A percentile compares a stretch with the other conserved stretches of the same genome.
These are phyloP conservation scores for Hygrocybe coccinea DNA, from an alignment of 768 basidiomycete species.

Conservation along the genomic window DNA sequence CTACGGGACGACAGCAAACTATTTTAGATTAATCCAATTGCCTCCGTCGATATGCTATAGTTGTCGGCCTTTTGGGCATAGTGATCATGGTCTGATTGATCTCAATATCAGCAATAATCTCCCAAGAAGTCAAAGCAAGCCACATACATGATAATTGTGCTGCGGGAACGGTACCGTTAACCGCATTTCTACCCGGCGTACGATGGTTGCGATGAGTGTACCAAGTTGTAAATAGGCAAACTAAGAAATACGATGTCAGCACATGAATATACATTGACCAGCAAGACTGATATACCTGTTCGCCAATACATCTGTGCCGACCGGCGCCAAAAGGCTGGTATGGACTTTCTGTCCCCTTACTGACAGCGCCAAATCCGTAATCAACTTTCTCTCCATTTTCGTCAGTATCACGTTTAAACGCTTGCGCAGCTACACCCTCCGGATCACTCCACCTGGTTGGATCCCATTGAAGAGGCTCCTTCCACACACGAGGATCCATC, in stretches of 20 bases:
- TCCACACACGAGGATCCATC: constrained; percentile 82
- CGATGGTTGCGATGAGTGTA: constrained; percentile 70
- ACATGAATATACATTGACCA: constrained; percentile 1
- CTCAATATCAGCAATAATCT: not conserved
- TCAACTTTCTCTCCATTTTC: constrained; percentile 86
- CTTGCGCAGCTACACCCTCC: constrained; percentile 75
- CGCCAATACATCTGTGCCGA: constrained; percentile 90
- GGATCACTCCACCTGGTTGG: constrained; percentile 83
- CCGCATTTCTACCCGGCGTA: constrained; percentile 71
- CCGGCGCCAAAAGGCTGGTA: constrained; percentile 99
- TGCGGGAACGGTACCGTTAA: constrained; percentile 66
- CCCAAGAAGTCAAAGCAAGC: not conserved
- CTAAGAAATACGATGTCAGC: constrained; percentile 29
- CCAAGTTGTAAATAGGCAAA: constrained; percentile 95
- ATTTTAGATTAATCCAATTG: constrained; percentile 38
- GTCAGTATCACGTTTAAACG: constrained; percentile 69
- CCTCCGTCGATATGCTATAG: constrained; percentile 63
- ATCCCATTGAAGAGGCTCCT: constrained; percentile 64
- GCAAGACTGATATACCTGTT: constrained; percentile 60
- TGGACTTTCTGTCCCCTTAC: constrained; percentile 92
- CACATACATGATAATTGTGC: constrained; percentile 85
- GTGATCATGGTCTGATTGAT: constrained; percentile 82
- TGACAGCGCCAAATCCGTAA: constrained; percentile 92
- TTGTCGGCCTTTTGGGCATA: constrained; percentile 69
- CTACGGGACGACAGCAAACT: not conserved